Evolutionary conservation across 805 yeast species (phyloP).

Genomic region (Cyberlindnera samutprakarnensis): DNA sequence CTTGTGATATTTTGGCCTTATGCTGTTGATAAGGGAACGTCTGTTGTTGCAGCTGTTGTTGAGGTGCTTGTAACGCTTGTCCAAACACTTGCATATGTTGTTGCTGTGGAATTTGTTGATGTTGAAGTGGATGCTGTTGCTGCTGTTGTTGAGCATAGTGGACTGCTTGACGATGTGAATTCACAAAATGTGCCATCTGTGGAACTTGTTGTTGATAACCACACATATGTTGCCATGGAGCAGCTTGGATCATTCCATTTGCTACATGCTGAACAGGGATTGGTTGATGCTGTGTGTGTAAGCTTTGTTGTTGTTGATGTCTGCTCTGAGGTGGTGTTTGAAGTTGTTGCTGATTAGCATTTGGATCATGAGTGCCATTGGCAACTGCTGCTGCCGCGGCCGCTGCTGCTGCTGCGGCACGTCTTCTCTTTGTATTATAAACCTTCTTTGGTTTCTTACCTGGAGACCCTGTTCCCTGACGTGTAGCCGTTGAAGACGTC

Average conservation of each 20-base stretch:
- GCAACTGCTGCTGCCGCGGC: slow-evolving; percentile 6
- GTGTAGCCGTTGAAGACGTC: slow-evolving; percentile 9
- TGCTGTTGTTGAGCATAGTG: slow-evolving; percentile 19
- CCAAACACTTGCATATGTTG: slow-evolving; percentile 5
- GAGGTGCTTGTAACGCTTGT: slow-evolving; percentile 19
- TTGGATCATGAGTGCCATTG: background rate
- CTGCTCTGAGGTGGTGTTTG: slow-evolving; percentile 1
- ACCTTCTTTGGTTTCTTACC: slow-evolving; percentile 17
- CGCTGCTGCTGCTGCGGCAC: slow-evolving; percentile 21
- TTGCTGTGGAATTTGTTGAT: slow-evolving; percentile 7
- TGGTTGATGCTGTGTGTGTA: slow-evolving; percentile 7
- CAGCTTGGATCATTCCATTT: slow-evolving; percentile 2
- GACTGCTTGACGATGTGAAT: background rate
- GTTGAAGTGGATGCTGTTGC: slow-evolving; percentile 2
- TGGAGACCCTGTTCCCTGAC: slow-evolving; percentile 7
- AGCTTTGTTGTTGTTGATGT: slow-evolving; percentile 5
- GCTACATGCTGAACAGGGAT: too few species aligned
- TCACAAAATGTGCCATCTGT: background rate
- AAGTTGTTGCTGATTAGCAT: background rate
- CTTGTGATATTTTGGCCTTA: slow-evolving; percentile 20
- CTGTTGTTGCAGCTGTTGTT: slow-evolving; percentile 7
- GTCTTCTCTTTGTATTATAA: slow-evolving; percentile 18
- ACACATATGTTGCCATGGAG: slow-evolving; percentile 6
- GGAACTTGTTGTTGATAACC: background rate
- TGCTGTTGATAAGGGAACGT: slow-evolving; percentile 17